A percentile compares a stretch with the other conserved stretches of the same genome.
These are phyloP conservation scores for Penicillium brasilianum DNA, from an alignment of 2,329 filamentous ascomycete genomes.

Conservation along the genomic window DNA sequence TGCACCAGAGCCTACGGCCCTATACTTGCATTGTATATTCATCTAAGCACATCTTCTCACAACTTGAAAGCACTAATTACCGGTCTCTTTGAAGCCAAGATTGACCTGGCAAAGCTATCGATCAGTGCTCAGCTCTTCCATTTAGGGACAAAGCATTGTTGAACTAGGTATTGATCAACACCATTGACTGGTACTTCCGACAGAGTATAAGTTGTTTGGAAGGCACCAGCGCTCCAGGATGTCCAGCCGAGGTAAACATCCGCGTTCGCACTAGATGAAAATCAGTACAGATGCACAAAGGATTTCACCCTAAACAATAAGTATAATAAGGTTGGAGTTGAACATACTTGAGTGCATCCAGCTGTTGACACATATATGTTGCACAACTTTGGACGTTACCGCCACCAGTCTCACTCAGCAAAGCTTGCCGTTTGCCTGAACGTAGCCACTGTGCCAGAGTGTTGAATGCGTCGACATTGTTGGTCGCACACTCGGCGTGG, in stretches of 20 bases:
- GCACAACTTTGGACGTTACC: conserved; percentile 5
- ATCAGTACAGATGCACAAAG: neutral
- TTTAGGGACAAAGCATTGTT: conserved; percentile 7
- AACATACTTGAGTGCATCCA: conserved; percentile 3
- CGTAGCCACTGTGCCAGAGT: conserved; percentile 2
- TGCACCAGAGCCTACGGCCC: neutral
- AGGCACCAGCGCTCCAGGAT: conserved; percentile 2
- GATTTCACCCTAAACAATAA: too few species aligned
- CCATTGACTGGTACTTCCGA: neutral
- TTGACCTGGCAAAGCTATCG: too few species aligned
- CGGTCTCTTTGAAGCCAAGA: too few species aligned
- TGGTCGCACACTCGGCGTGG: conserved; percentile 1
- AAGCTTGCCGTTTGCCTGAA: conserved; percentile 2
- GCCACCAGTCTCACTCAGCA: conserved; percentile 3
- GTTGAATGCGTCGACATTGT: conserved; percentile 7
- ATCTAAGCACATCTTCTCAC: neutral
- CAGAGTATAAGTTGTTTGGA: neutral
- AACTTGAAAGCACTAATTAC: neutral
- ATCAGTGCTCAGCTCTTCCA: neutral
- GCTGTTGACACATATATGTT: conserved; percentile 2
- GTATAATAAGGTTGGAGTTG: neutral
- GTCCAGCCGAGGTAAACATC: conserved; percentile 8
- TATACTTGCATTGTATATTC: neutral
- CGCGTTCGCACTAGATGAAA: neutral
- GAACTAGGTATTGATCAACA: neutral